Evolutionary conservation across 176 grass and related monocot genomes (phyloP).

Genomic region (sorghum (Sorghum bicolor)): Sorghum_bicolor_NCBIv3 NC_012870.2:4450501-4451000

Average conservation of each 20-base stretch:
- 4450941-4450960: neutral
- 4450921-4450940: neutral
- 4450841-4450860: no score
- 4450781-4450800: no score
- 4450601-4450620: conserved; percentile 63
- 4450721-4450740: no score
- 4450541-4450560: conserved; percentile 57
- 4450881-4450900: neutral
- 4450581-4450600: conserved; percentile 70
- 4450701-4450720: no score
- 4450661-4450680: no score
- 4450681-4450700: no score
- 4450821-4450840: no score
- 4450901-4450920: neutral
- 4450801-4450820: no score
- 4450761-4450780: no score
- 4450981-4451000: neutral
- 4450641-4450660: neutral
- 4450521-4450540: conserved; percentile 47
- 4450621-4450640: conserved; percentile 42
- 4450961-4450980: no score
- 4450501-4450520: conserved; percentile 50
- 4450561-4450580: conserved; percentile 51
- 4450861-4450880: neutral
- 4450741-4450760: no score